Evolutionary conservation across 345 rosid genomes (phyloP), one percentile per base, ranked within the genome.

Genomic region (Lumnitzera littorea): DNA sequence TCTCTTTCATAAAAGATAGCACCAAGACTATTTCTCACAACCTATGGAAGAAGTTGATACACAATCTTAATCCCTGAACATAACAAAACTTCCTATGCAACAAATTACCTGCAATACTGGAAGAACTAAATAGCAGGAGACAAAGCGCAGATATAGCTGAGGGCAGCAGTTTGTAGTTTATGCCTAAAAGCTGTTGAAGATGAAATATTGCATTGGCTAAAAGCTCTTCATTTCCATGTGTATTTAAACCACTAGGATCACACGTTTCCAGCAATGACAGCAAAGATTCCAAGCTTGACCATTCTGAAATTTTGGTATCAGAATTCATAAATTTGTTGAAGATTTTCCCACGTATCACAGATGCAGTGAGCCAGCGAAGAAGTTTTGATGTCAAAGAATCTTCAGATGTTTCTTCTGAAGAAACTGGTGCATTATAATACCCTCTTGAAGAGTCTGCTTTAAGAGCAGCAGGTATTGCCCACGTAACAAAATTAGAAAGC

Each of bases 311-410:
- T 61, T 57, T 60, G 69, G 73, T 36, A 48, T 65, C 65, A 6
- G 15, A 57, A 55, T 62, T 60, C 64, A 55, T 56, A 67, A 67
- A 61, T 60, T 76, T 62, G 48, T 53, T 51, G 64, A 71, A 79
- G 60, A 85, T 82, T 76, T 79, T 80, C 56, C 86, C 80, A 61
- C 72, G 90, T 71, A 90, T 82, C 65, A 80, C 88, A 11, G 86
- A 75, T 64, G 95, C 96, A 58, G 69, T 63, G 53, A 94, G 81
- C 99, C 99, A 90, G n/a, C 95, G 90, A 56, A 87, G 66, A 60
- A 89, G 86, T 69, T 87, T 92, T 23, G 78, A 82, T 55, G 72
- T 65, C 74, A 84, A 73, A 62, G 75, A 70, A 71, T 92, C 98
- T 51, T 80, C 83, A 24, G 48, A 60, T 54, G 62, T 65, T 56